Base-by-base conservation (phyloP, 495 filamentous ascomycete genomes). In the Talaromyces stipitatus region DNA sequence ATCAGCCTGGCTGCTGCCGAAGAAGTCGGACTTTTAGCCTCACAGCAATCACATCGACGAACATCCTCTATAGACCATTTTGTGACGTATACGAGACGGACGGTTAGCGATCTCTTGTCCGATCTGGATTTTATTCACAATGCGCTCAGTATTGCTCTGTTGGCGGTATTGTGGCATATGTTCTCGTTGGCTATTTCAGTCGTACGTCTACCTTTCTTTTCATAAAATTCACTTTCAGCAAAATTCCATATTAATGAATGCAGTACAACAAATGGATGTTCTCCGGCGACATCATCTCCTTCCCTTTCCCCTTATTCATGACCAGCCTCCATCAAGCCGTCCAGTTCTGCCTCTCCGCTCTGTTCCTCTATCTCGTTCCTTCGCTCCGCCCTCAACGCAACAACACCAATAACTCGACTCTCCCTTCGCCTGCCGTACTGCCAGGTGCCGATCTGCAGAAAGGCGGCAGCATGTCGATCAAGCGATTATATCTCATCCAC, bases 211-310 rank as follows among this genome's bases (percentile, higher is more conserved):
- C 50, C 16, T 22, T 47, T n/a, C 18, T 20, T 12, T 10, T 11
- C 28, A 11, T 32, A 33, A 33, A 33, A 4, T n/a, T n/a, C n/a
- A n/a, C n/a, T n/a, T n/a, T n/a, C n/a, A 47, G 43, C 3, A 4
- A 41, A 2, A 41, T 41, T 14, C 36, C 18, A 41, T 16, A 8
- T 18, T 20, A 10, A 5, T n/a, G 2, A 16, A 28, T 32, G 18
- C 60, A 90, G 87, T 95, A 95, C 73, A 95, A 95, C 76, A 94
- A 91, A 76, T 94, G 90, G 90, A 95, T 95, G 90, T 95, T 95
- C 70, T 81, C 84, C 59, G 69, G 78, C 2, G 78, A 85, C 30
- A 32, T 38, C 53, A 83, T 91, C 54, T 76, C 91, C 64, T 95
- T 95, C 68, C 82, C 85, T 47, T 94, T 88, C 61, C 90, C 90